Conservation (phyloP, 2,329 filamentous ascomycete species). For the Arthrobotrys pseudoclavata region DNA sequence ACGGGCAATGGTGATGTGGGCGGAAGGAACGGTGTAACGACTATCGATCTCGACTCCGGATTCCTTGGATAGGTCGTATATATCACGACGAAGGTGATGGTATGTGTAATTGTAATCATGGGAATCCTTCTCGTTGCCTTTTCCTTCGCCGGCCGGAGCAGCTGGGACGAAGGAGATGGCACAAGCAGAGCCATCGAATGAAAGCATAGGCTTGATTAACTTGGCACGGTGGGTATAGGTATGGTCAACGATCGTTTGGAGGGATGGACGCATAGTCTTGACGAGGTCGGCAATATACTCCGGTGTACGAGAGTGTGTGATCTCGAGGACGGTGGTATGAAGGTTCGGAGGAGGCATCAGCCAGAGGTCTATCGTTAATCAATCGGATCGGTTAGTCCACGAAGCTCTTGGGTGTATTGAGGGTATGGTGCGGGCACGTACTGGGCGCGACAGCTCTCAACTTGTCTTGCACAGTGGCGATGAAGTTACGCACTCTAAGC, state of each 20-base stretch:
- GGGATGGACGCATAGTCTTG: slow-evolving; percentile 70
- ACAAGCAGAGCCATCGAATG: slow-evolving; percentile 86
- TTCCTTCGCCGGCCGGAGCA: slow-evolving; percentile 64
- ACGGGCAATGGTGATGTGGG: slow-evolving; percentile 87
- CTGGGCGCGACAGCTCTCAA: slow-evolving; percentile 77
- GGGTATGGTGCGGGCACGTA: slow-evolving; percentile 68
- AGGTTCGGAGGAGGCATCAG: slow-evolving; percentile 83
- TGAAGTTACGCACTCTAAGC: slow-evolving; percentile 76
- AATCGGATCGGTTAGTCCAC: slow-evolving; percentile 17
- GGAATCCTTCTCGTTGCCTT: neutral
- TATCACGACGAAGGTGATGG: slow-evolving; percentile 86
- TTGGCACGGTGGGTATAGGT: slow-evolving; percentile 73
- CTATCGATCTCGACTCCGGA: slow-evolving; percentile 79
- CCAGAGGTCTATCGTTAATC: slow-evolving; percentile 77
- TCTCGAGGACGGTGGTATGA: slow-evolving; percentile 87
- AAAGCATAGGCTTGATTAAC: slow-evolving; percentile 80
- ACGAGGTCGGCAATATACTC: slow-evolving; percentile 77
- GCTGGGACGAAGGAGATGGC: slow-evolving; percentile 90
- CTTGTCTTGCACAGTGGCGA: slow-evolving; percentile 77
- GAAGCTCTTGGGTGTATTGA: slow-evolving; percentile 30
- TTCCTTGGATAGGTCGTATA: slow-evolving; percentile 74
- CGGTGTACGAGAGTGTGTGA: slow-evolving; percentile 82
- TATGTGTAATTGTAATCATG: slow-evolving; percentile 78
- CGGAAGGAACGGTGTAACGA: slow-evolving; percentile 88
- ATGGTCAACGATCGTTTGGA: slow-evolving; percentile 75